Conservation (phyloP, 495 filamentous ascomycete species). For the Penicillium daleae region DNA sequence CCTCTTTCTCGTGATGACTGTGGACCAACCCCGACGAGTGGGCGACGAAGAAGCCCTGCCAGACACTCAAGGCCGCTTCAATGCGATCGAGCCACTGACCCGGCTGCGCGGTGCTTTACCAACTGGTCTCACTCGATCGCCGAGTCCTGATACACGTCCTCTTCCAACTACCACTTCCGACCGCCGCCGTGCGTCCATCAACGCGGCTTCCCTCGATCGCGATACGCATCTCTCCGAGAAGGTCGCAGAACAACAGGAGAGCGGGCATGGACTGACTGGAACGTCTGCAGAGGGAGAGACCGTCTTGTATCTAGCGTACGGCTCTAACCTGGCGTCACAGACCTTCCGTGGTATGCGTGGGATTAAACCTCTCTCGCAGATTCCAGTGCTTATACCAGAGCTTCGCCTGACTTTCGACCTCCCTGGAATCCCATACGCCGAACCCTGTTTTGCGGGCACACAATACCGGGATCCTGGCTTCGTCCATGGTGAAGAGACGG, state of each 20-base stretch:
- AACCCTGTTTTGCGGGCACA: conserved; percentile 92
- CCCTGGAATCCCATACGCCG: conserved; percentile 79
- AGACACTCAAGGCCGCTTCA: conserved; percentile 21
- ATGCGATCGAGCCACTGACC: conserved; percentile 22
- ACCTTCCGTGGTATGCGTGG: conserved; percentile 76
- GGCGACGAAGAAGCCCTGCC: conserved; percentile 12
- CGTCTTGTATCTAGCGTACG: conserved; percentile 92
- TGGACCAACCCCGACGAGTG: not conserved
- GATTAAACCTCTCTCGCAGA: conserved; percentile 75
- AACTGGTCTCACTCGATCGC: not conserved
- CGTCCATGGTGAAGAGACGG: conserved; percentile 16
- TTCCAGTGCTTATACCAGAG: conserved; percentile 78
- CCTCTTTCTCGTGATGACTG: conserved; percentile 7
- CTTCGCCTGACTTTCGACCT: conserved; percentile 83
- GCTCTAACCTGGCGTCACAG: conserved; percentile 79
- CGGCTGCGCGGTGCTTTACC: conserved; percentile 20
- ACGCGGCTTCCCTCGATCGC: conserved; percentile 27
- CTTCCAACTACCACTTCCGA: conserved; percentile 26
- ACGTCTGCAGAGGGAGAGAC: conserved; percentile 44
- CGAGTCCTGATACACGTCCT: conserved; percentile 7
- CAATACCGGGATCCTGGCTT: conserved; percentile 52
- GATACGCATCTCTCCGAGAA: conserved; percentile 35
- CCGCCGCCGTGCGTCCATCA: conserved; percentile 27
- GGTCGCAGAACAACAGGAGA: conserved; percentile 22
- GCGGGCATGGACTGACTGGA: conserved; percentile 3